Evolutionary conservation across 768 basidiomycete genomes (phyloP), one percentile per base, ranked within the genome.

Genomic region (Vararia minispora): DNA sequence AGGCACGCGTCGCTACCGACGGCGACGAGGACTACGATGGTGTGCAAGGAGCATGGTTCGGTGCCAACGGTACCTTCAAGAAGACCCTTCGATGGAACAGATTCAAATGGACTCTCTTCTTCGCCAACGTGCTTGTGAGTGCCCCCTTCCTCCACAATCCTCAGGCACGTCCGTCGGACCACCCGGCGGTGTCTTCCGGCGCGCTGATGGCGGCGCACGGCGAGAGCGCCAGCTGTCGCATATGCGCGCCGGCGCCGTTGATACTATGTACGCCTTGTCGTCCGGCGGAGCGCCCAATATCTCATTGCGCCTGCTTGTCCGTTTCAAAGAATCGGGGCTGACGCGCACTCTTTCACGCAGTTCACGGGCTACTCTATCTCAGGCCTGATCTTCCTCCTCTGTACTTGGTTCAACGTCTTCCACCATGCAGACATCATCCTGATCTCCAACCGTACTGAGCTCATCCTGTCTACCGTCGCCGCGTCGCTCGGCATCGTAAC

Each of bases 101-200:
- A 45, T 90, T 89, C 69, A 90, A 91, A 56, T 88, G 84, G 84
- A 60, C 68, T 9, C 56, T 90, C 4, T 79, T 89, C 56, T 30
- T 73, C 33, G 62, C 79, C 33, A 89, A 87, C 52, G 49, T 65
- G 24, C 24, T 77, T 24, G 71, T 74, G 41, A 51, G 71, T 65
- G 6, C 6, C 8, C 23, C 24, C 7, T 28, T 35, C 23, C 24
- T 18, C 30, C 30, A 21, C 13, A 34, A 14, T 24, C 6, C 4
- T 35, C 13, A 31, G 10, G 25, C 2, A 27, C 24, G 23, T 18
- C 29, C 23, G 10, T 20, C 34, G 32, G n/a, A 27, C 31, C 31
- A 9, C 24, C 16, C 36, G 29, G n/a, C 14, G 30, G 28, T 29
- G 28, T 20, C 10, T 30, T 39, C n/a, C n/a, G n/a, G n/a, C n/a